phyloP scores from a whole-genome alignment of 306 rosid genomes.

The Begonia fuchsioides region DNA sequence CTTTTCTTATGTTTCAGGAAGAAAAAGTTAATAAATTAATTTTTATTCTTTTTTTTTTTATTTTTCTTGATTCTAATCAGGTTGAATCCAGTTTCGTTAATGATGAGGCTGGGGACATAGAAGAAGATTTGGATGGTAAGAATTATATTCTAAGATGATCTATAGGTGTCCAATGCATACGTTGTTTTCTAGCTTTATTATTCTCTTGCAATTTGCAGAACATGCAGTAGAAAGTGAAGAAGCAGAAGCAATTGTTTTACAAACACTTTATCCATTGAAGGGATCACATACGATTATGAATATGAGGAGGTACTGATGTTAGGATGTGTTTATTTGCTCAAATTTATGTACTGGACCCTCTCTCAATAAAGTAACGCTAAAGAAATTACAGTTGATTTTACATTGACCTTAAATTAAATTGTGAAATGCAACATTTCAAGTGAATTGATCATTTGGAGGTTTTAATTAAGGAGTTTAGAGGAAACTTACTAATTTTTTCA shows the following conservation, averaged over 20 bases:
- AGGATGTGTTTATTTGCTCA: neutral
- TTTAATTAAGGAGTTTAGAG: too few relatives aligned
- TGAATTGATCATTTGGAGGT: too few relatives aligned
- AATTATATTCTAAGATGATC: neutral
- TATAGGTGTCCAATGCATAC: neutral
- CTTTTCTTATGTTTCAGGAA: slow-evolving; percentile 5
- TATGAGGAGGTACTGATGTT: slow-evolving; percentile 62
- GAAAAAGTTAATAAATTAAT: too few relatives aligned
- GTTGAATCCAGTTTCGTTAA: slow-evolving; percentile 49
- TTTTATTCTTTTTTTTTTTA: neutral
- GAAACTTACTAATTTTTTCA: too few relatives aligned
- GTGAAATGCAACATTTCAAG: too few relatives aligned
- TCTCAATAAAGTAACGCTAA: too few relatives aligned
- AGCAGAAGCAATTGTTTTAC: slow-evolving; percentile 28
- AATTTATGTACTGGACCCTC: too few relatives aligned
- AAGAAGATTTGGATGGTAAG: slow-evolving; percentile 62
- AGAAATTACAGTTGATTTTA: too few relatives aligned
- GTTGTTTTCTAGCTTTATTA: neutral
- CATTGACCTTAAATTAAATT: too few relatives aligned
- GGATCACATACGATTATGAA: slow-evolving; percentile 69
- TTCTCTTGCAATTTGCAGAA: slow-evolving; percentile 21
- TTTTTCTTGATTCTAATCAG: slow-evolving; percentile 28
- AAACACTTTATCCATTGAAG: slow-evolving; percentile 73
- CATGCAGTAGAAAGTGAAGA: slow-evolving; percentile 50
- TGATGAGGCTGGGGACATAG: slow-evolving; percentile 47